Evolutionary conservation across 1,284 basidiomycete genomes (phyloP), one percentile per base, ranked within the genome.

Genomic region (Cutaneotrichosporon sp.): DNA sequence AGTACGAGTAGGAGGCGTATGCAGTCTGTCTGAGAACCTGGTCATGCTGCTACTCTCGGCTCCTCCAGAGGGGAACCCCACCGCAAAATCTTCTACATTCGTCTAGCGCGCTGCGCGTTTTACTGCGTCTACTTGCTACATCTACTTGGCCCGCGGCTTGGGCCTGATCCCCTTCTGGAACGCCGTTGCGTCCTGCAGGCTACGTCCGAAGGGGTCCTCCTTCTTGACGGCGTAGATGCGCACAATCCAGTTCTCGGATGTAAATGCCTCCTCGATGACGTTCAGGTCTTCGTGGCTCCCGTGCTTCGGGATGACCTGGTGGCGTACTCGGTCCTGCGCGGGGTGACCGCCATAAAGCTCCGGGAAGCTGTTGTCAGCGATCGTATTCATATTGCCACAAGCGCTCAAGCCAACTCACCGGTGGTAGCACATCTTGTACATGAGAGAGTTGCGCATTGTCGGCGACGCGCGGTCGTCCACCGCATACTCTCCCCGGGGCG

Each of bases 351-450:
- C 92, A 77, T 89, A 97, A 64, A 97, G 82, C 72, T 96, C 92
- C 63, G 86, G 82, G 83, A 94, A 97, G 63, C 90, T 90, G 77
- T n/a, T 62, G 31, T 59, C 53, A 65, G 64, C 22, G 30, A 47
- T 21, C 30, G 7, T 56, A 22, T 34, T 4, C 31, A n/a, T 13
- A 6, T 18, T 26, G 21, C 11, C n/a, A n/a, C 13, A 1, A 7
- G 47, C 18, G 47, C 47, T 47, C 2, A 47, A 22, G 22, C 5
- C 30, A 55, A 82, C 86, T 62, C 65, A 91, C 88, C 92, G 86
- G 79, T 96, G 94, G 81, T 95, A 97, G 18, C 89, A 90, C 92
- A 97, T 93, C 84, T 97, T 97, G 83, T 97, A 97, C 93, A 98
- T 94, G 81, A 97, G 82, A 75, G 91, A 92, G 74, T 98, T 90